These are phyloP conservation scores for Blastomyces parvus DNA, from an alignment of 2,329 filamentous ascomycete species.

Conservation along the genomic window DNA sequence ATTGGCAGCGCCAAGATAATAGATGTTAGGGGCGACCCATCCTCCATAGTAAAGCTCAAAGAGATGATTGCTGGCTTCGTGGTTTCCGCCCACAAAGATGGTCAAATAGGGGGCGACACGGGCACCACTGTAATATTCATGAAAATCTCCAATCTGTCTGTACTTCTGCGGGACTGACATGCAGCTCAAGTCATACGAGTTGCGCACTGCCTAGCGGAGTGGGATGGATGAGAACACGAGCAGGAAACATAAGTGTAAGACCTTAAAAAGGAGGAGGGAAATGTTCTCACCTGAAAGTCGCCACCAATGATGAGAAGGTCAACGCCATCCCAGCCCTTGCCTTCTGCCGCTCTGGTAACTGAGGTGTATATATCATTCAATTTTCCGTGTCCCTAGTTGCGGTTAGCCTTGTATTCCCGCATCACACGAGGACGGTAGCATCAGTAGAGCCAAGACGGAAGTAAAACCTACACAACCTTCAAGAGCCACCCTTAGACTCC, in stretches of 20 bases:
- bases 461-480: slow-evolving; percentile 66
- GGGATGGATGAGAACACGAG: slow-evolving; percentile 9
- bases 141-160: slow-evolving; percentile 80
- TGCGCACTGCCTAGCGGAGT: slow-evolving; percentile 63
- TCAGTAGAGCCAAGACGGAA: background rate
- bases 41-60: slow-evolving; percentile 94
- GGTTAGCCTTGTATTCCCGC: background rate
- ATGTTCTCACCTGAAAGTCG: slow-evolving; percentile 66
- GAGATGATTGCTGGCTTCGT: slow-evolving; percentile 83
- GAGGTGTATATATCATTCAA: slow-evolving; percentile 86
- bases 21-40: slow-evolving; percentile 95
- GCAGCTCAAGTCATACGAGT: slow-evolving; percentile 74
- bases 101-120: slow-evolving; percentile 77
- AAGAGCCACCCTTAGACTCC: slow-evolving; percentile 59
- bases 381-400: slow-evolving; percentile 69
- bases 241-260: background rate
- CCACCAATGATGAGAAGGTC: slow-evolving; percentile 92
- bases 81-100: slow-evolving; percentile 87
- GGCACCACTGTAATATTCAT: slow-evolving; percentile 79
- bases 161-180: slow-evolving; percentile 89
- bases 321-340: slow-evolving; percentile 67
- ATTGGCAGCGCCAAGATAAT: slow-evolving; percentile 90
- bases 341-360: slow-evolving; percentile 57
- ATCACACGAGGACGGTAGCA: slow-evolving; percentile 12
- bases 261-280: background rate